Conservation (phyloP, 2,329 filamentous ascomycete genomes). For the Sporothrix humicola region DNA sequence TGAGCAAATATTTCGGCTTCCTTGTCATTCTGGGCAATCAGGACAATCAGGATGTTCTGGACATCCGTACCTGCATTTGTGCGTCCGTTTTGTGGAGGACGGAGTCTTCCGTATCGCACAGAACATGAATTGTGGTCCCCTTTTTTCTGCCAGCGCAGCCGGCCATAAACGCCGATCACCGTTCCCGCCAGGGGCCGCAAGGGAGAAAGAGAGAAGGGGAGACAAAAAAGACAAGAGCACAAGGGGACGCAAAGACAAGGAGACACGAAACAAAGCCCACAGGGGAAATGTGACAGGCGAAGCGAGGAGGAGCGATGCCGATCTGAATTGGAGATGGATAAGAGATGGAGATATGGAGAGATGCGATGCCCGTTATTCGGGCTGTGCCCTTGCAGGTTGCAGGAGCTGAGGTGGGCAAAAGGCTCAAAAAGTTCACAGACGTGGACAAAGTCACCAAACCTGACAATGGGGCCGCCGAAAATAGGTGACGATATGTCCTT, state of each 20-base stretch:
- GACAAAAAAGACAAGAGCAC: neutral
- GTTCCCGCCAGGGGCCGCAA: constrained; percentile 2
- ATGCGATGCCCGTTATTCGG: neutral
- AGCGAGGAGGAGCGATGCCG: neutral
- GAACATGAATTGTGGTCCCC: neutral
- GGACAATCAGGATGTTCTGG: too few relatives aligned
- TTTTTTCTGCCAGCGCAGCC: neutral
- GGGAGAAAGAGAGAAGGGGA: neutral
- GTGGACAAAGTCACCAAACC: too few relatives aligned
- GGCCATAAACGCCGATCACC: neutral
- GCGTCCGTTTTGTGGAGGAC: neutral
- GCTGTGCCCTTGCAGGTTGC: constrained; percentile 1
- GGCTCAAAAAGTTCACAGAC: neutral
- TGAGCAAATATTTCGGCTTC: neutral
- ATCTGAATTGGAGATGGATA: constrained; percentile 19
- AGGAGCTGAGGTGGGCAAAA: neutral
- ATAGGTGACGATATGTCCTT: too few relatives aligned
- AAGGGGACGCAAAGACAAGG: neutral
- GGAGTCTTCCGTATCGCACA: constrained; percentile 5
- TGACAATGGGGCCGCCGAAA: too few relatives aligned
- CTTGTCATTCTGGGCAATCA: too few relatives aligned
- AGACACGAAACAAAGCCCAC: neutral
- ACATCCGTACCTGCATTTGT: too few relatives aligned
- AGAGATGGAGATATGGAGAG: neutral
- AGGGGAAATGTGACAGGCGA: constrained; percentile 24